These are phyloP conservation scores for Penicillium sp. DNA, from an alignment of 2,329 filamentous ascomycete genomes.

Conservation along the genomic window DNA sequence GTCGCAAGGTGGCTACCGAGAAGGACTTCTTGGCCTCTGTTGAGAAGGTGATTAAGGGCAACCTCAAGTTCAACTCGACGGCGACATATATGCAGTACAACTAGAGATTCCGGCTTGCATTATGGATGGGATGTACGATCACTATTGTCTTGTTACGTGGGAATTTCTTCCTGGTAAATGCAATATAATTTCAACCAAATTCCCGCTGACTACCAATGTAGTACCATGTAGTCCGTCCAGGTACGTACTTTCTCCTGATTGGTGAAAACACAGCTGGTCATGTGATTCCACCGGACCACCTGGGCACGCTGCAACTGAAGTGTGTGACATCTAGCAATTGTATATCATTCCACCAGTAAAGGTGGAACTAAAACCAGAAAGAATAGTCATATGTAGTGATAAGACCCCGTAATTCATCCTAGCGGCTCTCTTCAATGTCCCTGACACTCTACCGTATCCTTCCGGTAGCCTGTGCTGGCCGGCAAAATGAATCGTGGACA, in stretches of 20 bases:
- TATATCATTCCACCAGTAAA: background rate
- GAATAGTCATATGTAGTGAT: background rate
- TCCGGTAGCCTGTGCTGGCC: slow-evolving; percentile 23
- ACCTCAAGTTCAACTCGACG: slow-evolving; percentile 98
- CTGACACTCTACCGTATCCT: slow-evolving; percentile 12
- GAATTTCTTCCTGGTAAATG: slow-evolving; percentile 8
- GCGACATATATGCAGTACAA: slow-evolving; percentile 99
- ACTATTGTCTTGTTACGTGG: slow-evolving; percentile 28
- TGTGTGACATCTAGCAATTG: background rate
- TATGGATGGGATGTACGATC: slow-evolving; percentile 36
- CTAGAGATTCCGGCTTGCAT: slow-evolving; percentile 51
- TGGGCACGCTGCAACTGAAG: too few relatives aligned
- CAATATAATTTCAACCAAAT: slow-evolving; percentile 23
- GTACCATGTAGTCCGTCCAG: background rate
- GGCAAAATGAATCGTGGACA: slow-evolving; percentile 30
- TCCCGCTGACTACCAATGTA: background rate
- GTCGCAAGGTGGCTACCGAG: slow-evolving; percentile 96
- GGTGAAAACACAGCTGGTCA: background rate
- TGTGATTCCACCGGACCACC: background rate
- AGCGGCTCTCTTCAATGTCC: background rate
- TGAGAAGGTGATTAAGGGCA: slow-evolving; percentile 99
- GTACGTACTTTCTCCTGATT: background rate
- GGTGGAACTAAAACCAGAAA: background rate
- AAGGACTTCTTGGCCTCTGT: slow-evolving; percentile 98
- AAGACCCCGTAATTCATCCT: background rate